phyloP scores from a whole-genome alignment of 164 flowering plant genomes.

The Stephania japonica region DNA sequence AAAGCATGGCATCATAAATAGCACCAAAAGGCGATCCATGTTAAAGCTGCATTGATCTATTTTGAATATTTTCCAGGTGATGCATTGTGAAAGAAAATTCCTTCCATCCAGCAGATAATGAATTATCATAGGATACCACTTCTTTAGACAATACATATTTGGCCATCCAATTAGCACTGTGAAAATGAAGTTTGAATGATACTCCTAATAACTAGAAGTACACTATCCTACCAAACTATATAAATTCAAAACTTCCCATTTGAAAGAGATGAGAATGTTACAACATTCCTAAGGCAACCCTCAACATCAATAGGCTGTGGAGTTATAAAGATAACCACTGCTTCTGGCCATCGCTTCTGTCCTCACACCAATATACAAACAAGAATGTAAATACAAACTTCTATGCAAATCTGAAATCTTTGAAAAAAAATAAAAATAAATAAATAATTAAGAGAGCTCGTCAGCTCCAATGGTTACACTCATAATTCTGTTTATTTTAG shows the following conservation, averaged over 20 bases:
- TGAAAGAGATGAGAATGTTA: background rate
- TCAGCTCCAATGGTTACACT: no score
- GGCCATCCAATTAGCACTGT: background rate
- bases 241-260: background rate
- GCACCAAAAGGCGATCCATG: background rate
- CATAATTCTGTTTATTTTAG: no score
- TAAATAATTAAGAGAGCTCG: no score
- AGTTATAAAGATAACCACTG: conserved; percentile 48
- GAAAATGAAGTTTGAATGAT: background rate
- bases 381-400: no score
- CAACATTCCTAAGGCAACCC: conserved; percentile 42
- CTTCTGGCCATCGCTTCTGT: conserved; percentile 65
- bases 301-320: conserved; percentile 88
- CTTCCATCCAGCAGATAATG: background rate
- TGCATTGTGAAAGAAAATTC: no score
- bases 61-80: no score
- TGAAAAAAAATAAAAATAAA: no score
- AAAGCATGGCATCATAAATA: background rate
- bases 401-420: no score
- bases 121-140: background rate
- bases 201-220: background rate
- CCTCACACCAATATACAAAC: conserved; percentile 2
- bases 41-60: background rate
- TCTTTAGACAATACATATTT: background rate
- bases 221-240: background rate